These are phyloP conservation scores for Lactifluus hygrophoroides DNA, from an alignment of 768 basidiomycete species.

Conservation along the genomic window DNA sequence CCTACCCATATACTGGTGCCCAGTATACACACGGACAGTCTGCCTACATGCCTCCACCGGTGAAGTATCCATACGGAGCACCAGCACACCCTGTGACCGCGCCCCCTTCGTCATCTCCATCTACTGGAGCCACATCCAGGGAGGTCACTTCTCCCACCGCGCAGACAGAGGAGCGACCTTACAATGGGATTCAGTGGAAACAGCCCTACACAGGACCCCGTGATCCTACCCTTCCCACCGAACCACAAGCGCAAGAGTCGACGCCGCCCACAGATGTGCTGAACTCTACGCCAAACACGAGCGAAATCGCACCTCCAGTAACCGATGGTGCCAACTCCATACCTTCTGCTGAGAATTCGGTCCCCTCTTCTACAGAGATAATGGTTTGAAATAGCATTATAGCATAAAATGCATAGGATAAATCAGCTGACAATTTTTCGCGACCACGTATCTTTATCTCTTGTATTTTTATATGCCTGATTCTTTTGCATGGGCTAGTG, in stretches of 20 bases:
- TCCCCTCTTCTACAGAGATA: neutral
- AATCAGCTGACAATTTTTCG: neutral
- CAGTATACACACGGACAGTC: neutral
- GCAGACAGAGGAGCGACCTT: neutral
- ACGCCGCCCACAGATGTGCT: neutral
- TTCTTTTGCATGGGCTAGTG: too few species aligned
- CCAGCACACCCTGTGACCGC: neutral
- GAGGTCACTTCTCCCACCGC: neutral
- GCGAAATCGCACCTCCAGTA: neutral
- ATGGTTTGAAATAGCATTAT: neutral
- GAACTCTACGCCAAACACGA: neutral
- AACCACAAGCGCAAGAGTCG: neutral
- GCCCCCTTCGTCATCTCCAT: neutral
- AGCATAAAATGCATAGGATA: neutral
- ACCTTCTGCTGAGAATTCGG: neutral
- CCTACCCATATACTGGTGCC: slow-evolving; percentile 9
- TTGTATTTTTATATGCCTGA: slow-evolving; percentile 12
- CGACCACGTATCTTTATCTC: slow-evolving; percentile 15
- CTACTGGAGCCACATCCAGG: neutral
- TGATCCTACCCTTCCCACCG: neutral
- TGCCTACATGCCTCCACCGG: slow-evolving; percentile 16
- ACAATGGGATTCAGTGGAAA: slow-evolving; percentile 13
- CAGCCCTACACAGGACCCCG: slow-evolving; percentile 12
- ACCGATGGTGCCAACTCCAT: neutral
- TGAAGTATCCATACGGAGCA: slow-evolving; percentile 15